Base-by-base conservation (phyloP, 257 asterid species). In the Marsdenia floribunda region DNA sequence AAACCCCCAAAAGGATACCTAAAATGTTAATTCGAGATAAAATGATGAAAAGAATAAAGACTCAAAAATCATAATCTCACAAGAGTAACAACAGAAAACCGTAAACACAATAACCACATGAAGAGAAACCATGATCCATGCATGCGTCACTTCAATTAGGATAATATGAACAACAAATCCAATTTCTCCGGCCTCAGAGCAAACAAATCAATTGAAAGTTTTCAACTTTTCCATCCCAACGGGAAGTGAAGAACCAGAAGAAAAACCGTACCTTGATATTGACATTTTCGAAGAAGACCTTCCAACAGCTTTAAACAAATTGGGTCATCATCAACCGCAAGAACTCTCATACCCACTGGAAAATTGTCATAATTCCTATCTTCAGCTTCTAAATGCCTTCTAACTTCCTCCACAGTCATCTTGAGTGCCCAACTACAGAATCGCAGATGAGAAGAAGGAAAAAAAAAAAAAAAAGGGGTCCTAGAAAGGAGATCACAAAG, bases 301-400 rank as follows among this genome's bases (percentile, higher is more conserved):
- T 89, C 96, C 88, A 93, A 80, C 21, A 90, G 59, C 85, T 80
- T 88, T 80, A 93, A 88, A 81, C 97, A 90, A 86, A 73, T 82
- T 47, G 86, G 89, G 79, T 93, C 86, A 81, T 93, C 98, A 78
- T 93, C 98, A 69, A 93, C 97, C 15, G 98, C 96, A 82, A 93
- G 98, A 85, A 93, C 93, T 66, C 98, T 91, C 86, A 93, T 78
- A 70, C 98, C 97, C 78, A 86, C 87, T 0, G 98, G 97, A 38
- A 93, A 93, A 73, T 77, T 69, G 47, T 84, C 93, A 68, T 74
- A 75, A 68, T 85, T 76, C 10, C 80, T 89, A 66, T 72, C 70
- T 54, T 75, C 87, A 71, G 80, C 84, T 77, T 77, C 66, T 29
- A 70, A 63, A 68, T 74, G 72, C 46, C 77, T 75, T 70, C 83